A percentile compares a stretch with the other conserved stretches of the same genome.
phyloP scores from a whole-genome alignment of 257 asterid genomes.

The Solanum appendiculatum region DNA sequence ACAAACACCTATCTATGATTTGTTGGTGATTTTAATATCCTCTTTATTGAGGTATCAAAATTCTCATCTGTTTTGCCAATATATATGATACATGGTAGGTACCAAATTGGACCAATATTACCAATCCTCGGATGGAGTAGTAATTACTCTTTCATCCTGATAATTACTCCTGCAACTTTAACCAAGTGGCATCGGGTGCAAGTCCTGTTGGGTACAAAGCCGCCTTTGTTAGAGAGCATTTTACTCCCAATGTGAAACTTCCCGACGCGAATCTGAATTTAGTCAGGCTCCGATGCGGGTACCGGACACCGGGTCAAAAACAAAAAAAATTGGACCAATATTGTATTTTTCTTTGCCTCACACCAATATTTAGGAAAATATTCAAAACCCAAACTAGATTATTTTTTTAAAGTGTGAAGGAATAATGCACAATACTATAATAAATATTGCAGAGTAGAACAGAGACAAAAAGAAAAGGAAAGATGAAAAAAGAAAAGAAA shows the following conservation, averaged over 20 bases:
- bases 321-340: too few species aligned
- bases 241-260: too few species aligned
- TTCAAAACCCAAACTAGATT: not conserved
- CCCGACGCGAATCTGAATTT: rapidly evolving
- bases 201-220: too few species aligned
- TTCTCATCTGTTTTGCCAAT: not conserved
- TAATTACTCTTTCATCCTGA: too few species aligned
- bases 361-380: not conserved
- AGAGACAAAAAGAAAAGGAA: not conserved
- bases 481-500: not conserved
- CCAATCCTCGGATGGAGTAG: too few species aligned
- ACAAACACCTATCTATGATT: not conserved
- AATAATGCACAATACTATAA: not conserved
- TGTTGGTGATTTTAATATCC: not conserved
- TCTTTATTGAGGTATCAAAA: not conserved
- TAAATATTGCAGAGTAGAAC: not conserved
- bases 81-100: not conserved
- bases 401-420: not conserved
- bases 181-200: too few species aligned
- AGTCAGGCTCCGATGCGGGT: rapidly evolving
- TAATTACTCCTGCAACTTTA: too few species aligned
- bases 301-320: not conserved
- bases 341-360: not conserved
- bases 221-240: not conserved
- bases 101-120: not conserved